A percentile compares a stretch with the other conserved stretches of the same genome.
These are phyloP conservation scores for Fusarium anguioides DNA, from an alignment of 2,329 filamentous ascomycete species.

Conservation along the genomic window DNA sequence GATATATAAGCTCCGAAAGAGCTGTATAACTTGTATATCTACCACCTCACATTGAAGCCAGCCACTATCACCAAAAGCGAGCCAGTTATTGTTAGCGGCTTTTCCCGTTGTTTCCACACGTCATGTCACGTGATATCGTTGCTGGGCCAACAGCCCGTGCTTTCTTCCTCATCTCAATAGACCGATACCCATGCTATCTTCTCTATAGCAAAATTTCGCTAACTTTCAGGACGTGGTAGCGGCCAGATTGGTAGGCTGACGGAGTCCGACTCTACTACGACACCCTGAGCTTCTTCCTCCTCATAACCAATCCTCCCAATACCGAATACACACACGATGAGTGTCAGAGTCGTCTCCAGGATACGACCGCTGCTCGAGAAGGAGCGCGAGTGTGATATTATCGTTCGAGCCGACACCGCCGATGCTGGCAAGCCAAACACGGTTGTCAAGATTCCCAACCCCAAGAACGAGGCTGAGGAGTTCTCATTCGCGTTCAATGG, in stretches of 20 bases:
- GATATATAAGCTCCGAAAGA: slow-evolving; percentile 36
- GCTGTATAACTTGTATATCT: slow-evolving; percentile 34
- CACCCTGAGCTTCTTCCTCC: slow-evolving; percentile 23
- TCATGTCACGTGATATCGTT: slow-evolving; percentile 44
- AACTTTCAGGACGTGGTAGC: slow-evolving; percentile 38
- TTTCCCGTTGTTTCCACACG: slow-evolving; percentile 47
- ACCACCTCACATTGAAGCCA: slow-evolving; percentile 21
- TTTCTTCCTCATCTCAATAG: slow-evolving; percentile 17
- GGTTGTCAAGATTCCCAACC: slow-evolving; percentile 89
- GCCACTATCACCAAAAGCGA: slow-evolving; percentile 27
- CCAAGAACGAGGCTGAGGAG: slow-evolving; percentile 90
- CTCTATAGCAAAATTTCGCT: slow-evolving; percentile 37
- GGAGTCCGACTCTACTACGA: slow-evolving; percentile 28
- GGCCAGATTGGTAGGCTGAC: slow-evolving; percentile 44
- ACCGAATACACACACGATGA: slow-evolving; percentile 56
- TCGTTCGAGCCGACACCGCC: slow-evolving; percentile 75
- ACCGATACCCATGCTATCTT: slow-evolving; percentile 25
- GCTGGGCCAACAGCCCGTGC: slow-evolving; percentile 41
- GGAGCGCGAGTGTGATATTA: slow-evolving; percentile 88
- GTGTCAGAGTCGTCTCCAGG: slow-evolving; percentile 87
- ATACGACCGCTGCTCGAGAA: slow-evolving; percentile 88
- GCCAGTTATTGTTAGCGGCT: slow-evolving; percentile 44
- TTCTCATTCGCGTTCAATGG: slow-evolving; percentile 96
- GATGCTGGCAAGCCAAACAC: slow-evolving; percentile 71
- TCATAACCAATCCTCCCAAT: slow-evolving; percentile 23